Base-by-base conservation (phyloP, 2,329 filamentous ascomycete species). In the Penicillium sp. region DNA sequence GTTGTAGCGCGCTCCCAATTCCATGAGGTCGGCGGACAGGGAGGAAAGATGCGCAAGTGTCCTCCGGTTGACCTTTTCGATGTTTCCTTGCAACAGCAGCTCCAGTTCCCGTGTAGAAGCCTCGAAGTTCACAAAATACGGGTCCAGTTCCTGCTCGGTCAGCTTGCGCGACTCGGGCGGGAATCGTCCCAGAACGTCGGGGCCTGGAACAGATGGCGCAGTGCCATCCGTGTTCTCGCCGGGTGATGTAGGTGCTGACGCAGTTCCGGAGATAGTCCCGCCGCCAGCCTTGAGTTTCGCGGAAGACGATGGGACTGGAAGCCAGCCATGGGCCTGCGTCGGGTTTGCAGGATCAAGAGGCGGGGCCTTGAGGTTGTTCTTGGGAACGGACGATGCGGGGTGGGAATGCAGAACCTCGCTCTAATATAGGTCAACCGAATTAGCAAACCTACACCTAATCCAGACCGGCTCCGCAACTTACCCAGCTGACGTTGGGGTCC, bases 401-500 rank as follows among this genome's bases (percentile, higher is more conserved):
- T 94, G 89, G 4, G 92, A 92, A 71, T 95, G 87, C 6, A 99
- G 76, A n/a, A 99, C 92, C 73, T 99, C 94, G 68, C 83, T 95
- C 92, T 96, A 43, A 45, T 25, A 50, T 24, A 35, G 10, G 20
- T 45, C 30, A 44, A 55, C 55, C 75, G 16, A 13, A 22, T 45
- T 33, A 44, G 55, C 56, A 75, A 44, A 10, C 25, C 20, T n/a
- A 16, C 18, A 24, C 18, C 22, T 11, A 8, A 20, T 13, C 67
- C 53, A 44, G 18, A 50, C 16, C 31, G 50, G 35, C 42, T 40
- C 6, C 30, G 11, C 5, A 44, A 68, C 78, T 54, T 83, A 96
- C 91, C 94, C 94, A 99, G 82, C 94, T 97, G 22, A 92, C 92
- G 69, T 99, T 97, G 10, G 95, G 94, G 69, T 99, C 94, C 30